These are phyloP conservation scores for Penicillium taxi DNA, from an alignment of 495 filamentous ascomycete genomes.

Conservation along the genomic window DNA sequence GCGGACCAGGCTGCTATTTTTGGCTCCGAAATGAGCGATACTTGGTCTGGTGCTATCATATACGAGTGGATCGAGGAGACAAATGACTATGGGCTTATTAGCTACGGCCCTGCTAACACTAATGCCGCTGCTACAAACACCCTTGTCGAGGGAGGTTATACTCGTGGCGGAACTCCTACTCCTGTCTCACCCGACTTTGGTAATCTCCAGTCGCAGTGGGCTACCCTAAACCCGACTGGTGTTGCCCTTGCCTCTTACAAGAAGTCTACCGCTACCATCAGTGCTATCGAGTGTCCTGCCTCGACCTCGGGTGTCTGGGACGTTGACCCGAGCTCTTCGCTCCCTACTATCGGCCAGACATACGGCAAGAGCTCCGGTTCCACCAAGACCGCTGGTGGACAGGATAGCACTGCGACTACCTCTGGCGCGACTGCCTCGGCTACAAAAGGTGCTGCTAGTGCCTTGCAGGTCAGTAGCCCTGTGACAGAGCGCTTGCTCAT, in stretches of 20 bases:
- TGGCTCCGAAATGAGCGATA: constrained; percentile 57
- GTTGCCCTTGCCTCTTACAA: constrained; percentile 56
- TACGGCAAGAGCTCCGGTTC: constrained; percentile 13
- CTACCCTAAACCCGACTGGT: constrained; percentile 59
- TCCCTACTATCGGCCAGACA: constrained; percentile 59
- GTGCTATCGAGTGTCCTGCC: constrained; percentile 55
- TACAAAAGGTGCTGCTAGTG: constrained; percentile 16
- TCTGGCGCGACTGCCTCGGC: constrained; percentile 10
- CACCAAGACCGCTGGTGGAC: constrained; percentile 3
- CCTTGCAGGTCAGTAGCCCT: constrained; percentile 8
- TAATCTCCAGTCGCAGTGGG: constrained; percentile 73
- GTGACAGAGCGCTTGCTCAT: constrained; percentile 17
- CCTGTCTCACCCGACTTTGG: constrained; percentile 68
- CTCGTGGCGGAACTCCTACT: constrained; percentile 62
- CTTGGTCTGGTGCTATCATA: constrained; percentile 77
- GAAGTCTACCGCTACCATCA: constrained; percentile 48
- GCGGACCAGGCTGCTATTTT: constrained; percentile 72
- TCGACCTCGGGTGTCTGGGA: constrained; percentile 64
- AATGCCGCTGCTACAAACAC: constrained; percentile 34
- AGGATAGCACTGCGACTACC: background rate
- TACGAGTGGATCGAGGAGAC: constrained; percentile 88
- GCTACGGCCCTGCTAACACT: constrained; percentile 49
- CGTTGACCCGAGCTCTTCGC: constrained; percentile 55
- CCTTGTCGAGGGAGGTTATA: constrained; percentile 54
- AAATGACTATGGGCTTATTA: constrained; percentile 79